Evolutionary conservation across 129 eudicot genomes (phyloP), one percentile per base, ranked within the genome.

Genomic region (Daucus carota): DNA sequence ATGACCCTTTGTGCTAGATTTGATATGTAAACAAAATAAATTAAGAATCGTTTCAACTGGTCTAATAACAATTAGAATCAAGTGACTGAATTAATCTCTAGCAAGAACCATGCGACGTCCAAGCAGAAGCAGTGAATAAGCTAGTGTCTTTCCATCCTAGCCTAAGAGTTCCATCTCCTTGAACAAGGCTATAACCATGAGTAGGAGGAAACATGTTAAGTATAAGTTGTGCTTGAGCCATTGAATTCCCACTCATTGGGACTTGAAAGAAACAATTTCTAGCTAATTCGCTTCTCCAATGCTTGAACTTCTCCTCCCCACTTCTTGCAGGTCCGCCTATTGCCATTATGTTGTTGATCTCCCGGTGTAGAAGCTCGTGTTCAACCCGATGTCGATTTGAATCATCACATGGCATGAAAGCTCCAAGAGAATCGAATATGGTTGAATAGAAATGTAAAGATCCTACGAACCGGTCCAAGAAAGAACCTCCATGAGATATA

Each of bases 151-250:
- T 72, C 75, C 75, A 72, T 15, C 75, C 75, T 15, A 72, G 54
- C 38, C 75, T 72, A 72, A 72, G 75, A 42, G 75, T 43, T 43
- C 75, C 75, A 72, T 43, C 75, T 43, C 75, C 75, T 72, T 72
- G 75, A 43, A 43, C 75, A 44, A 72, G 75, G 15, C 75, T 72
- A 72, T 72, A 72, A 41, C 75, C 75, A 26, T 72, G 87, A 31
- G 80, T 83, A 14, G 86, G 82, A 66, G 75, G 75, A 72, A 72
- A 72, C 75, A 72, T 72, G 17, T 72, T 72, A n/a, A 91, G 86
- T 74, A 91, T 91, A 46, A 91, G 82, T 33, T 89, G 95, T 31
- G 95, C 97, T 78, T 91, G 97, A 28, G 97, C 95, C 85, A 91
- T 74, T 24, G 97, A 81, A 54, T 85, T 91, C 44, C 80, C 80